These are phyloP conservation scores for Volvox africanus DNA, from an alignment of 139 green algal genomes.

Conservation along the genomic window DNA sequence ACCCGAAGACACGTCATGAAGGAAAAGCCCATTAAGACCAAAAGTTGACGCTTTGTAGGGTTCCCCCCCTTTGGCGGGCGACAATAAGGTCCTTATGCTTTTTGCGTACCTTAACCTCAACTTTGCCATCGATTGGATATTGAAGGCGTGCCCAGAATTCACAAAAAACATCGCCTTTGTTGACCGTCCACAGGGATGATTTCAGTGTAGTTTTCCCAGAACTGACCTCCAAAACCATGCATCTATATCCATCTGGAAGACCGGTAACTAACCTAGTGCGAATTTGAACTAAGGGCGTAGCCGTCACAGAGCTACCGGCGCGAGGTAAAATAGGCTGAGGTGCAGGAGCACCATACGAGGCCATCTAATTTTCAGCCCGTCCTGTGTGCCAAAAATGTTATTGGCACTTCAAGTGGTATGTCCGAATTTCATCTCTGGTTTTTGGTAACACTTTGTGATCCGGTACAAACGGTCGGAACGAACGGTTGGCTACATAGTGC, in stretches of 20 bases:
- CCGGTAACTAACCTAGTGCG: neutral
- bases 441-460: too few species aligned
- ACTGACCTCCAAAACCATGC: neutral
- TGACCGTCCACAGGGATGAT: neutral
- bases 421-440: too few species aligned
- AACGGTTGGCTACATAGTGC: too few species aligned
- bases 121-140: neutral
- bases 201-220: neutral
- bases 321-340: neutral
- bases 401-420: too few species aligned
- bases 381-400: too few species aligned
- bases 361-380: too few species aligned
- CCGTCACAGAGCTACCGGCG: neutral
- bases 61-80: neutral
- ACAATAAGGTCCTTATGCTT: neutral
- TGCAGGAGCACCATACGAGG: too few species aligned
- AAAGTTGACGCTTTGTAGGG: neutral
- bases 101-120: neutral
- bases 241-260: neutral
- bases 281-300: neutral
- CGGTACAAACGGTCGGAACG: too few species aligned
- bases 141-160: conserved; percentile 2
- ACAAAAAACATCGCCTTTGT: neutral
- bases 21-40: too few species aligned
- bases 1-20: too few species aligned